Evolutionary conservation across 176 grass and related monocot genomes (phyloP).

Genomic region (Musa troglodytarum): DNA sequence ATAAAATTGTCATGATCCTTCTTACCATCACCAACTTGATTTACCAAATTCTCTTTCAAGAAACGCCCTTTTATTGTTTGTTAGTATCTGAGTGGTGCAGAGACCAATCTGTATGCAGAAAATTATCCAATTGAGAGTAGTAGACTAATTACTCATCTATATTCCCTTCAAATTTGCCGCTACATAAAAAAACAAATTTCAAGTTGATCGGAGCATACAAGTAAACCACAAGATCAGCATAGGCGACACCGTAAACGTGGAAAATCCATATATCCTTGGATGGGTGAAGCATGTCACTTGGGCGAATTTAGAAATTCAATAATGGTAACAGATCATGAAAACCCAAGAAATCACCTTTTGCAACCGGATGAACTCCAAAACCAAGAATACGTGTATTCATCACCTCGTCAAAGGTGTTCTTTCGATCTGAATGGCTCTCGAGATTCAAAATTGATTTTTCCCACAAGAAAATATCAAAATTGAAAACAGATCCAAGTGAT

Average conservation of each 20-base stretch:
- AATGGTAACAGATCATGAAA: no score
- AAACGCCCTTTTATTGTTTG: not conserved
- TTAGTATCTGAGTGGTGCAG: not conserved
- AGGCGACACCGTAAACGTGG: not conserved
- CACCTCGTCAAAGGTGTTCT: not conserved
- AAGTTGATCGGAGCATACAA: not conserved
- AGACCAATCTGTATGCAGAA: not conserved
- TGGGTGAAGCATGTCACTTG: no score
- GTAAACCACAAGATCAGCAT: not conserved
- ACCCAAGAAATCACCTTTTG: no score
- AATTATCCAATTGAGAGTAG: not conserved
- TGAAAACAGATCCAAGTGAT: not conserved
- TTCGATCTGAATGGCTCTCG: not conserved
- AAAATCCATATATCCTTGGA: not conserved
- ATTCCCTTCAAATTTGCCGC: not conserved
- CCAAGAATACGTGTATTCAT: no score
- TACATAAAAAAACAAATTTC: not conserved
- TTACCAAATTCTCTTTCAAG: not conserved
- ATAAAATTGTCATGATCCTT: not conserved
- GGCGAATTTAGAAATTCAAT: no score
- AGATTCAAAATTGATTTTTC: not conserved
- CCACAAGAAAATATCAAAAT: not conserved
- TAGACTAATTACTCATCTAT: not conserved
- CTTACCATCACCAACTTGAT: not conserved
- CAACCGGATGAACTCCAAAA: no score